A percentile compares a stretch with the other conserved stretches of the same genome.
Conservation (phyloP, 2,329 filamentous ascomycete genomes). For the Lithohypha guttulata region DNA sequence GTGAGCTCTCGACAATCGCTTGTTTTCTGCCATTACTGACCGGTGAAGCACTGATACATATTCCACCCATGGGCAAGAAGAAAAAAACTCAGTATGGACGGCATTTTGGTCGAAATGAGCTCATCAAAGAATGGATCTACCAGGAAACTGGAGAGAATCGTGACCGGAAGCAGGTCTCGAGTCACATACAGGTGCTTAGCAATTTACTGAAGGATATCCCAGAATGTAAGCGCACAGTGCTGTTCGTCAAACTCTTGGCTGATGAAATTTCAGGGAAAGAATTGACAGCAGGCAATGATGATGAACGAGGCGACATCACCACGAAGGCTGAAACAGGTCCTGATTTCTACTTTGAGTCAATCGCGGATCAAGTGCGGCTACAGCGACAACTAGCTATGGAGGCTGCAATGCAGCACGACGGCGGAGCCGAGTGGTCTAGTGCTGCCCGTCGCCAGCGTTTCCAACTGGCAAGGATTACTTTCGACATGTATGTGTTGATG, state of each 20-base stretch:
- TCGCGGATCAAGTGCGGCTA: slow-evolving; percentile 7
- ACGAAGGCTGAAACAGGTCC: not conserved
- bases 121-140: slow-evolving; percentile 49
- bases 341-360: slow-evolving; percentile 7
- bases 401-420: no score
- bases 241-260: not conserved
- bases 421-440: not conserved
- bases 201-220: slow-evolving; percentile 43
- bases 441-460: not conserved
- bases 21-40: slow-evolving; percentile 14
- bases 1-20: slow-evolving; percentile 23
- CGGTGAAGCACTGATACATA: slow-evolving; percentile 40
- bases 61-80: slow-evolving; percentile 46
- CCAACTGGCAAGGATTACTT: slow-evolving; percentile 27
- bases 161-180: slow-evolving; percentile 51
- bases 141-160: slow-evolving; percentile 44
- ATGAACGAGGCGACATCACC: not conserved
- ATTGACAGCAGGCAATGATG: slow-evolving; percentile 5
- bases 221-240: slow-evolving; percentile 42
- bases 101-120: slow-evolving; percentile 49
- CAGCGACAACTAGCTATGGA: slow-evolving; percentile 4
- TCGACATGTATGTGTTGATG: slow-evolving; percentile 38
- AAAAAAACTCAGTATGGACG: slow-evolving; percentile 44
- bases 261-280: slow-evolving; percentile 8
- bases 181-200: slow-evolving; percentile 53